Percentiles rank a stretch among this genome's conserved stretches.
These are phyloP conservation scores for Dioscorea cayenensis DNA, from an alignment of 116 monocot genomes.

Conservation along the genomic window DNA sequence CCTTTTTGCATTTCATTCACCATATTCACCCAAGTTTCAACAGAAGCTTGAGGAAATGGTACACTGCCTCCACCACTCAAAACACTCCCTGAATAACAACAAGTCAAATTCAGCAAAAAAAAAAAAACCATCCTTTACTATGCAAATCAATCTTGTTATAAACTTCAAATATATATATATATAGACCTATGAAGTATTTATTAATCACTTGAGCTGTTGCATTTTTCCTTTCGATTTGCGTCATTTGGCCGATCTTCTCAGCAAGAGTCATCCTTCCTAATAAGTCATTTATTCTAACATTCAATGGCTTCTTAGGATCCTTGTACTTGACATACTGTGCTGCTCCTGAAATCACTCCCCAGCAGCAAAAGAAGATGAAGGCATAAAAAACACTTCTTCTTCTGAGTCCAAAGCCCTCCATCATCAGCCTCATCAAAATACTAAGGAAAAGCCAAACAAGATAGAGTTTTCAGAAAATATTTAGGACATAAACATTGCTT, in stretches of 20 bases:
- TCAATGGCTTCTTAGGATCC: slow-evolving; percentile 27
- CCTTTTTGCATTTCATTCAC: slow-evolving; percentile 16
- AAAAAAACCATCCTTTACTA: background rate
- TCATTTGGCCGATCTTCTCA: slow-evolving; percentile 44
- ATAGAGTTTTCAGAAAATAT: too few relatives aligned
- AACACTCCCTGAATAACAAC: slow-evolving; percentile 25
- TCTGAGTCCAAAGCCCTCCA: background rate
- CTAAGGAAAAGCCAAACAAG: too few relatives aligned
- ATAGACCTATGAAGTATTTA: slow-evolving; percentile 34
- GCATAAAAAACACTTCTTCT: background rate
- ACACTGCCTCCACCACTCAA: slow-evolving; percentile 34
- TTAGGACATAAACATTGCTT: too few relatives aligned
- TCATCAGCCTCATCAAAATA: background rate
- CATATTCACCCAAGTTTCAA: slow-evolving; percentile 16
- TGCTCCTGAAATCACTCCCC: slow-evolving; percentile 4
- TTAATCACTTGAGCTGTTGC: slow-evolving; percentile 32
- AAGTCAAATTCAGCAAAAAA: background rate
- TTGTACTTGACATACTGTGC: slow-evolving; percentile 31
- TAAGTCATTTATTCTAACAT: slow-evolving; percentile 23
- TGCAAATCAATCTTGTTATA: too few relatives aligned
- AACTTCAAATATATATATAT: too few relatives aligned
- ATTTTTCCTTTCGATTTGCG: slow-evolving; percentile 29
- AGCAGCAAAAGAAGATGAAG: slow-evolving; percentile 16
- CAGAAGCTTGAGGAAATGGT: slow-evolving; percentile 19
- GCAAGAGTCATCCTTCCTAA: slow-evolving; percentile 31